Base-by-base conservation (phyloP, 2,329 filamentous ascomycete species). In the Teratosphaeria nubilosa region DNA sequence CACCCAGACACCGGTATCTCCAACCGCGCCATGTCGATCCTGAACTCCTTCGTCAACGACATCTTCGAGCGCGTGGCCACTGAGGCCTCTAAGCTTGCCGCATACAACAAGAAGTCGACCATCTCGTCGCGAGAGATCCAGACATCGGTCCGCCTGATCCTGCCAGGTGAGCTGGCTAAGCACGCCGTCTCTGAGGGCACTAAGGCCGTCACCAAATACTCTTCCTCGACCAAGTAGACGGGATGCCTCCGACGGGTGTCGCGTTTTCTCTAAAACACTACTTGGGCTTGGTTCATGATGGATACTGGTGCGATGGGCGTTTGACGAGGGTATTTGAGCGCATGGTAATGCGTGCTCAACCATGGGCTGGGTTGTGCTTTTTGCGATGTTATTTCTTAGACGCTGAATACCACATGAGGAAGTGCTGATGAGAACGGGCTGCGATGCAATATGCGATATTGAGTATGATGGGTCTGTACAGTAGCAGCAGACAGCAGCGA, bases 21-120 rank as follows among this genome's bases (percentile, higher is more conserved):
- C 77, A 97, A 96, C 84, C 91, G 94, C 73, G 94, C 94, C 76
- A 99, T 99, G 94, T 96, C 91, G 58, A 99, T 99, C 75, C 81
- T 99, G 73, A 99, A 99, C 88, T 99, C 94, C 0, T 99, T 99
- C 75, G 94, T 99, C 82, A 99, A 97, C 76, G 91, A 99, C 73
- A 99, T 99, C 76, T 99, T 99, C 77, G 94, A 99, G 87, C 91
- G 94, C 70, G 92, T 99, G 69, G 94, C 94, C 66, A 96, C 94
- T 60, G 94, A 99, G 80, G 94, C 94, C 56, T 96, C 90, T 76
- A 99, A 99, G 87, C 87, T 99, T 62, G 94, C 94, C 69, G 94
- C 94, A 65, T 99, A 99, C 85, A 99, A 99, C 88, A 99, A 97
- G 88, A 99, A 99, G 85, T 97, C 92, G 55, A 99, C 94, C 76